phyloP scores from a whole-genome alignment of 2,329 filamentous ascomycete genomes.

The Claviceps sp. region DNA sequence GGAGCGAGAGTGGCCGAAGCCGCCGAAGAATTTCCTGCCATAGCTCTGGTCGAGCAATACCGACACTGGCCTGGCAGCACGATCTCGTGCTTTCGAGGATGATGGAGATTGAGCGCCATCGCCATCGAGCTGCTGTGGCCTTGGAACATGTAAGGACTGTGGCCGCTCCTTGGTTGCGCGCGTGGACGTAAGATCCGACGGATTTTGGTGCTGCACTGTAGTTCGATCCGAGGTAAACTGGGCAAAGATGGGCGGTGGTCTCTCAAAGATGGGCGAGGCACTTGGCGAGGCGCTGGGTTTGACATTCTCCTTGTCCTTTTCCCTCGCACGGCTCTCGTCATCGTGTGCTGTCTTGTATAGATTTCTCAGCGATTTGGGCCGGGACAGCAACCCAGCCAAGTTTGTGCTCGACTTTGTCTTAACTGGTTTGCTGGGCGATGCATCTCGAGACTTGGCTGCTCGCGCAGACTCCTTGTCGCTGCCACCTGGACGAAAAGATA shows the following conservation, averaged over 20 bases:
- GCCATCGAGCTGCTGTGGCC: constrained; percentile 11
- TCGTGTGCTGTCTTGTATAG: constrained; percentile 41
- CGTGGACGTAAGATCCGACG: not conserved
- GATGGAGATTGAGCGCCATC: constrained; percentile 9
- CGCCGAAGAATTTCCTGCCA: constrained; percentile 22
- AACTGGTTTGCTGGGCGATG: constrained; percentile 49
- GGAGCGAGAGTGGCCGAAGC: constrained; percentile 23
- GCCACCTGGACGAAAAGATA: constrained; percentile 30
- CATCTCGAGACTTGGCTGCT: constrained; percentile 27
- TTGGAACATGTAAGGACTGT: constrained; percentile 33
- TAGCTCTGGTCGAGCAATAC: constrained; percentile 20
- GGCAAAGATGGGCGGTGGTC: constrained; percentile 63
- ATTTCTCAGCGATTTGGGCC: constrained; percentile 60
- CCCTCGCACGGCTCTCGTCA: constrained; percentile 40
- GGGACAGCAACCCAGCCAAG: constrained; percentile 61
- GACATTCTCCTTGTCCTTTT: constrained; percentile 76
- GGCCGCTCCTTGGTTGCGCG: constrained; percentile 29
- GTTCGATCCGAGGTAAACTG: constrained; percentile 41
- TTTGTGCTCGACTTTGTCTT: constrained; percentile 78
- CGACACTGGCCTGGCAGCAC: constrained; percentile 23
- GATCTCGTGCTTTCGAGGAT: constrained; percentile 14
- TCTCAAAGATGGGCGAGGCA: constrained; percentile 10
- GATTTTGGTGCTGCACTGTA: constrained; percentile 1
- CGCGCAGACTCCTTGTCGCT: constrained; percentile 20
- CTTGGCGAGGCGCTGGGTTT: constrained; percentile 38